phyloP scores from a whole-genome alignment of 176 grass and related monocot species.

The Elaeis guineensis region DNA sequence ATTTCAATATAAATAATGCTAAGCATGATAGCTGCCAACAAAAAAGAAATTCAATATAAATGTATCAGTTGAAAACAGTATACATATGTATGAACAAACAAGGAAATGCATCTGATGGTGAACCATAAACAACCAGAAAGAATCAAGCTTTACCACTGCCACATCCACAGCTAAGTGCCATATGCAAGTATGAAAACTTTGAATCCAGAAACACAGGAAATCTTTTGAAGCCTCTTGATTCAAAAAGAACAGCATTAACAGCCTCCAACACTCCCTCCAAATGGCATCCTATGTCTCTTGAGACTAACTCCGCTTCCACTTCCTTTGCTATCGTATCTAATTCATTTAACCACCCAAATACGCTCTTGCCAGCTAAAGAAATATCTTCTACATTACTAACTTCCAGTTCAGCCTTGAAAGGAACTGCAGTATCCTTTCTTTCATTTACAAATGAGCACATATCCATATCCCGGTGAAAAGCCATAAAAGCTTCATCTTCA shows the following conservation, averaged over 20 bases:
- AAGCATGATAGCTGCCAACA: slow-evolving; percentile 33
- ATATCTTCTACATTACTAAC: slow-evolving; percentile 23
- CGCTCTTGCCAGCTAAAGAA: slow-evolving; percentile 28
- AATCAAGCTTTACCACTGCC: slow-evolving; percentile 23
- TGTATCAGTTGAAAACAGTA: background rate
- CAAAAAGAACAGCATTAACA: slow-evolving; percentile 41
- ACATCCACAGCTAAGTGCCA: slow-evolving; percentile 23
- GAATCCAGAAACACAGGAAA: slow-evolving; percentile 30
- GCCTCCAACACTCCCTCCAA: slow-evolving; percentile 33
- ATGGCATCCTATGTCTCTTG: slow-evolving; percentile 42
- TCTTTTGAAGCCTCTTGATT: slow-evolving; percentile 33
- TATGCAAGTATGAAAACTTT: slow-evolving; percentile 40
- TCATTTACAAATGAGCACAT: slow-evolving; percentile 26
- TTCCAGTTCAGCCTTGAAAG: slow-evolving; percentile 8
- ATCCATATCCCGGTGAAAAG: slow-evolving; percentile 29
- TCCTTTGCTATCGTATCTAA: slow-evolving; percentile 39
- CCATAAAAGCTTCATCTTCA: slow-evolving; percentile 36
- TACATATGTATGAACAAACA: no score
- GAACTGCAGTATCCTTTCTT: slow-evolving; percentile 9
- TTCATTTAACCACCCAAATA: slow-evolving; percentile 39
- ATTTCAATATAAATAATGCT: slow-evolving; percentile 44
- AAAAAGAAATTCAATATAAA: background rate
- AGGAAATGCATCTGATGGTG: no score
- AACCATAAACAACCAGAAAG: no score
- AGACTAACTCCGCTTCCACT: slow-evolving; percentile 33